Base-by-base conservation (phyloP, 345 rosid species). In the Pseudoturritis turrita region DNA sequence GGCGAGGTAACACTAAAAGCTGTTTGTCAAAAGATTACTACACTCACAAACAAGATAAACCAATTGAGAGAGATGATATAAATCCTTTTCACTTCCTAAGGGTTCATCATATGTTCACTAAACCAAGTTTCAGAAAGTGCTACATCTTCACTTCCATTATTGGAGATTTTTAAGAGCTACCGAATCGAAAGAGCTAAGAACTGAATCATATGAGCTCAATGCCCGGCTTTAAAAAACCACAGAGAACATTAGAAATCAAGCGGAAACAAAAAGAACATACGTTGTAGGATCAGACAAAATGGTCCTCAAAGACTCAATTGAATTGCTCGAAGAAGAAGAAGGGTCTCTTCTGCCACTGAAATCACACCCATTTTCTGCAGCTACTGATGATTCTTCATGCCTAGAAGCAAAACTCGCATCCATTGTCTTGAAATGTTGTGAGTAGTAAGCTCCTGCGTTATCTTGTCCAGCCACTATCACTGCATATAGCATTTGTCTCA, bases 241-340 rank as follows among this genome's bases (percentile, higher is more conserved):
- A 12, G 52, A 35, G 25, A 28, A 33, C 7, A 3, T 14, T 63
- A 45, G 25, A 17, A 59, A 76, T 25, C 50, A 55, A 68, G 26
- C 17, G n/a, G 28, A 29, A 52, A 50, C 4, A 28, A 10, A 28
- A 23, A 7, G 18, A 39, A 77, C 94, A 84, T 82, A 93, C 97
- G 87, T 84, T 35, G 78, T 74, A 49, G 97, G 92, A 71, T 93
- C 96, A 3, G 95, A 87, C 50, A 93, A 79, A 78, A 93, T 89
- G 62, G 84, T 77, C 80, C 91, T 82, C 66, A 93, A 74, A 5
- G 97, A 83, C 35, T 90, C 98, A 21, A 94, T 84, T 0, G 94
- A 83, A 65, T 39, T 63, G 71, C 61, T 63, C 3, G 72, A 65
- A 77, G 77, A 57, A 51, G 76, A 70, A 14, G 86, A 74, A 58